Conservation (phyloP, 2,329 filamentous ascomycete species). For the Pseudogymnoascus sp. region DNA sequence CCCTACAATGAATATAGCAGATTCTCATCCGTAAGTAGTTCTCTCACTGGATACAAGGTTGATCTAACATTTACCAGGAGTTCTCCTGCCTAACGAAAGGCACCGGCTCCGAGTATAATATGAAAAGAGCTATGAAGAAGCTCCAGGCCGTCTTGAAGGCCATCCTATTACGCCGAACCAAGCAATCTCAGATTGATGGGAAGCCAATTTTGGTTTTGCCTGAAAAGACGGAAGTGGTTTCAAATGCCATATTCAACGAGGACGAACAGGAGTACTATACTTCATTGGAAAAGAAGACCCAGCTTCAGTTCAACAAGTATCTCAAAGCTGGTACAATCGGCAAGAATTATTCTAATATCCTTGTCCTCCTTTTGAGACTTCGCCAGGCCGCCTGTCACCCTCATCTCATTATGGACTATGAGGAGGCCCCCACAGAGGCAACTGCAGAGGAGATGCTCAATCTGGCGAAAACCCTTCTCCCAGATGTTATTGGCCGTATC, state of each 20-base stretch:
- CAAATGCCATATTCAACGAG: conserved; percentile 56
- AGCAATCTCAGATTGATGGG: conserved; percentile 70
- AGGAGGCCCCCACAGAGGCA: conserved; percentile 25
- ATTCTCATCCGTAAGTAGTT: conserved; percentile 46
- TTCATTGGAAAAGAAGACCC: conserved; percentile 56
- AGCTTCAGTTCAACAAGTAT: conserved; percentile 68
- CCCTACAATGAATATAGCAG: conserved; percentile 59
- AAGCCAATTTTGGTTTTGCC: conserved; percentile 65
- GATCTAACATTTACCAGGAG: conserved; percentile 24
- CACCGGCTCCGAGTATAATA: conserved; percentile 12
- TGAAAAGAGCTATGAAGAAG: conserved; percentile 51
- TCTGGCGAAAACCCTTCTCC: conserved; percentile 51
- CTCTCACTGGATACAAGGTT: background rate
- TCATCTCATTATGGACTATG: conserved; percentile 59
- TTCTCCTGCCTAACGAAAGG: conserved; percentile 32
- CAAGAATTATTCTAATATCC: conserved; percentile 67
- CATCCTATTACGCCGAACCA: conserved; percentile 74
- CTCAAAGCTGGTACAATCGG: conserved; percentile 58
- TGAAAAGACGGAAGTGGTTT: conserved; percentile 50
- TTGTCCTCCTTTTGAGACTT: conserved; percentile 72
- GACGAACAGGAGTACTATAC: conserved; percentile 59
- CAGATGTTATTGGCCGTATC: conserved; percentile 57
- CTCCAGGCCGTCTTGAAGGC: conserved; percentile 70
- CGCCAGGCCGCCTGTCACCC: conserved; percentile 76
- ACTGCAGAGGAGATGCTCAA: conserved; percentile 36